These are phyloP conservation scores for Leucocoprinus sp. DNA, from an alignment of 768 basidiomycete genomes.

Conservation along the genomic window DNA sequence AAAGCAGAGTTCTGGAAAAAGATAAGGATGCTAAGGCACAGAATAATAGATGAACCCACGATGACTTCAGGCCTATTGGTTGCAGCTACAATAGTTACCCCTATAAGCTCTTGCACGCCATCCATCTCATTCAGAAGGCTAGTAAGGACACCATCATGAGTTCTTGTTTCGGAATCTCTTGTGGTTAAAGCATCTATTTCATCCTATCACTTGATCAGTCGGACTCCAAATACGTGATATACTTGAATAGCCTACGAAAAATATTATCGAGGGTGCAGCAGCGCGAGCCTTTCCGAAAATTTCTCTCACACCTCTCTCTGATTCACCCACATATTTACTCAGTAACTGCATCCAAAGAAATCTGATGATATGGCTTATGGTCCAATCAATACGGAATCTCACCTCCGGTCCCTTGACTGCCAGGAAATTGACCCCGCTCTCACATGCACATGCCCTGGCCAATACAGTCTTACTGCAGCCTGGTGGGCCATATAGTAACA, in stretches of 20 bases:
- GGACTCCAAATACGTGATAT: neutral
- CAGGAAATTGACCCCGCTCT: conserved; percentile 92
- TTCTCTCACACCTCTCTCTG: conserved; percentile 89
- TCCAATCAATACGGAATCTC: conserved; percentile 15
- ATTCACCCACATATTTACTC: conserved; percentile 97
- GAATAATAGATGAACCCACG: conserved; percentile 23
- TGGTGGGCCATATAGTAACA: conserved; percentile 90
- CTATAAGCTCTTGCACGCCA: conserved; percentile 88
- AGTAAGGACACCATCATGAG: conserved; percentile 86
- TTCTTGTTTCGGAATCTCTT: conserved; percentile 48
- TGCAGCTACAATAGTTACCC: conserved; percentile 93
- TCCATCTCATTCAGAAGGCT: conserved; percentile 98
- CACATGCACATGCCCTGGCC: conserved; percentile 86
- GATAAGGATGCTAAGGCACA: neutral
- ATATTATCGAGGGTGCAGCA: conserved; percentile 91
- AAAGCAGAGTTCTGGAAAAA: conserved; percentile 76
- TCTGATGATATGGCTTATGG: neutral
- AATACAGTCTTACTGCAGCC: conserved; percentile 97
- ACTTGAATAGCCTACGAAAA: conserved; percentile 62
- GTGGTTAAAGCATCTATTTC: conserved; percentile 92
- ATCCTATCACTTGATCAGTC: conserved; percentile 46
- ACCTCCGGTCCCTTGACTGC: conserved; percentile 98
- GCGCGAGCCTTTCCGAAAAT: conserved; percentile 93
- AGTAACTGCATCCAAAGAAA: conserved; percentile 60
- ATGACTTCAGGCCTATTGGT: conserved; percentile 95